Base-by-base conservation (phyloP, 2,329 filamentous ascomycete genomes). In the Epichloe hybrida region DNA sequence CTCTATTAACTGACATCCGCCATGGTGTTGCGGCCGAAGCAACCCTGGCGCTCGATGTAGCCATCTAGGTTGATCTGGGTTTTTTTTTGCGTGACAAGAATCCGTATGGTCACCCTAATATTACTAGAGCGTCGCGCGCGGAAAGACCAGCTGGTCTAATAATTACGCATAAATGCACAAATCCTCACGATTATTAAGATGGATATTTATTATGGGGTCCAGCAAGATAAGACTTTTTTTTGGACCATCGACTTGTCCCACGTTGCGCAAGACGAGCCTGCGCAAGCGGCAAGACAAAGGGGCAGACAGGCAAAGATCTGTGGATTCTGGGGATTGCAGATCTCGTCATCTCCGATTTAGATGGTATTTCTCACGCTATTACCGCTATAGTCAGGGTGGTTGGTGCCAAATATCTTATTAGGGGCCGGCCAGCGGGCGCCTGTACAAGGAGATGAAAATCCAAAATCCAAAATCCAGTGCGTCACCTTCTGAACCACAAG, bases 11-110 rank as follows among this genome's bases (percentile, higher is more conserved):
- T 3, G 56, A 53, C 46, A 50, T 50, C 40, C 53, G 55, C 57
- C 56, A 56, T 42, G 53, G 48, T 39, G 51, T 52, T 48, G 53
- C 47, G 49, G 53, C 53, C 11, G 43, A 39, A 50, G 56, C 49
- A 38, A 56, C 50, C 48, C 54, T 57, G 57, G 53, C 51, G 41
- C 46, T 51, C 39, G 51, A 51, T 37, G 54, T 50, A 45, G 57
- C 54, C 57, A 27, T 27, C 23, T 27, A 27, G 23, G 23, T 27
- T 27, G 23, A 58, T 59, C 37, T 51, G 48, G 47, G 44, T 34
- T 17, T 17, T 17, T 17, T 17, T 17, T 17, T 50, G 31, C 34
- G 43, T 27, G 12, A 17, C 20, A 9, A 31, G 41, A 17, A 21
- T 21, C 20, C 20, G 20, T 27, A 27, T 27, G 6, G 23, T 8